Conservation (phyloP, 2,329 filamentous ascomycete genomes). For the Aspergillus melleus region DNA sequence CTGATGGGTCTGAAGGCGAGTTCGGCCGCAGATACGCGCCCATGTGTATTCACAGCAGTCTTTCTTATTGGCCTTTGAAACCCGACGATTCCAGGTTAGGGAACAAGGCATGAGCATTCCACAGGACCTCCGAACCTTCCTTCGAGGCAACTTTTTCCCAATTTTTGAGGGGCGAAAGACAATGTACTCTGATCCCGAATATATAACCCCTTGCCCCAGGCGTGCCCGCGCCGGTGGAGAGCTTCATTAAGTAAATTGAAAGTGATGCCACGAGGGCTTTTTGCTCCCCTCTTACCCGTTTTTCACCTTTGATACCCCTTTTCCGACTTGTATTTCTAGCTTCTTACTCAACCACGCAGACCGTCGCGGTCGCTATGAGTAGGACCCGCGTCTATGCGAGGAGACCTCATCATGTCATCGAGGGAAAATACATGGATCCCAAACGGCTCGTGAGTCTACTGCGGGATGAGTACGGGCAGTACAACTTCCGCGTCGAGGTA, state of each 20-base stretch:
- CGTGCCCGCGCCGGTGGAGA: not conserved
- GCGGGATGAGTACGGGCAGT: conserved; percentile 6
- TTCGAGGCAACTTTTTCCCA: not conserved
- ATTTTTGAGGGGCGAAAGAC: not conserved
- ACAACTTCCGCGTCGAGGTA: conserved; percentile 11
- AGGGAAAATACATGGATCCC: conserved; percentile 7
- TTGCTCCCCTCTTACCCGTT: not conserved
- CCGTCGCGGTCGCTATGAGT: not conserved
- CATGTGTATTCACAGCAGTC: not conserved
- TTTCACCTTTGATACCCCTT: not conserved
- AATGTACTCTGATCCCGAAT: not conserved
- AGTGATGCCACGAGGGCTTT: not conserved
- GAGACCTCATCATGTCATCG: conserved; percentile 6
- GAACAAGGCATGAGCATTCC: not conserved
- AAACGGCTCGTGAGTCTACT: conserved; percentile 7
- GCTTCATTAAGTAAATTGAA: not conserved
- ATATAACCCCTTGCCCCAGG: not conserved
- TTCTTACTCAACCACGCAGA: no score
- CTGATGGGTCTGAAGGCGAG: not conserved
- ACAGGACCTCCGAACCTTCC: not conserved
- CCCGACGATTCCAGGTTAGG: not conserved
- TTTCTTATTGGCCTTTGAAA: not conserved
- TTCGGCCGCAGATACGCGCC: not conserved
- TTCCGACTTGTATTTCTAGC: no score
- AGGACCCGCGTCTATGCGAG: not conserved